Evolutionary conservation across 2,329 filamentous ascomycete genomes (phyloP).

Genomic region (Clarireedia paspali): DNA sequence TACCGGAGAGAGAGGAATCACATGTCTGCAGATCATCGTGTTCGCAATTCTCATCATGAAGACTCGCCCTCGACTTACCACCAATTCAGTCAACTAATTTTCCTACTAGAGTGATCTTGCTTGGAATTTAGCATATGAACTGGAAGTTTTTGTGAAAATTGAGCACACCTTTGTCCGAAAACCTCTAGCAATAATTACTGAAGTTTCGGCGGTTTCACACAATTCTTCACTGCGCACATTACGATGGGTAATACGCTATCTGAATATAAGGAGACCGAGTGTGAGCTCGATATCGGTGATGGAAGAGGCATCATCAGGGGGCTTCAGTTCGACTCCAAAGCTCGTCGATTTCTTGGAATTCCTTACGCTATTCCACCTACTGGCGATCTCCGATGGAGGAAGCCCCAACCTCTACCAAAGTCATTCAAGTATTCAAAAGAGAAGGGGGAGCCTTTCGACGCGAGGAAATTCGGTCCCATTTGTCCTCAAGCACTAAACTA

Average conservation of each 20-base stretch:
- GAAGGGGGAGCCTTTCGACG: constrained; percentile 30
- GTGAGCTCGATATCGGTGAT: constrained; percentile 22
- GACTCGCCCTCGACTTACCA: too few relatives aligned
- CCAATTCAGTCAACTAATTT: too few relatives aligned
- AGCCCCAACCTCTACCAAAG: constrained; percentile 27
- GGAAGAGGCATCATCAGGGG: constrained; percentile 27
- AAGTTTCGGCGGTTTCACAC: background rate
- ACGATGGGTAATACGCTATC: constrained; percentile 5
- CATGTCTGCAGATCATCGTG: too few relatives aligned
- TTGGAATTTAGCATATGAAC: too few relatives aligned
- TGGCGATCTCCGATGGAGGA: constrained; percentile 20
- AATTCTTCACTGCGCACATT: background rate
- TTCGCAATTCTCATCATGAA: too few relatives aligned
- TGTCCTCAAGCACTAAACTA: constrained; percentile 33
- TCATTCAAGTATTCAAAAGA: constrained; percentile 26
- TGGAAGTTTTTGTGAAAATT: too few relatives aligned
- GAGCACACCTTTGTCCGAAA: too few relatives aligned
- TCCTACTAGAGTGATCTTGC: too few relatives aligned
- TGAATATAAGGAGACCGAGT: constrained; percentile 21
- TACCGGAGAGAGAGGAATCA: too few relatives aligned
- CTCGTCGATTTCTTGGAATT: constrained; percentile 29
- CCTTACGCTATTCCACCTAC: constrained; percentile 23
- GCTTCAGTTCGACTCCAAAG: constrained; percentile 31
- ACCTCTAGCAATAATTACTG: too few relatives aligned
- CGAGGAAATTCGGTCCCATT: constrained; percentile 31